Evolutionary conservation across 768 basidiomycete species (phyloP).

Genomic region (Tylopilus subfusipes): DNA sequence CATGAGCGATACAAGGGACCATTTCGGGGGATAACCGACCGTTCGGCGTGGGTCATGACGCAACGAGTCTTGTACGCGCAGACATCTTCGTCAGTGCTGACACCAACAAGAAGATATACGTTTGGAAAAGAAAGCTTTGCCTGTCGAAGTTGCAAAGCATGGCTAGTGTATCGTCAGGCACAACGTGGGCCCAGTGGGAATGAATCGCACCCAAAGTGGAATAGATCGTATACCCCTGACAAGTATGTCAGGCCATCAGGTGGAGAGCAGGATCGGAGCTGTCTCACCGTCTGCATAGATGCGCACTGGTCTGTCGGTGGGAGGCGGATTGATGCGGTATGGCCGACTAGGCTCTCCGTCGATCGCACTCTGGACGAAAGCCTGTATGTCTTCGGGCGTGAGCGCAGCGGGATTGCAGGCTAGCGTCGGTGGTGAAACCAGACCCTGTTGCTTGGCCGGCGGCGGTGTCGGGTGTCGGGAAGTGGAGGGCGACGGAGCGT

Average conservation of each 20-base stretch:
- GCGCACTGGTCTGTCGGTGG: conserved; percentile 73
- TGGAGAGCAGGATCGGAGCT: background rate
- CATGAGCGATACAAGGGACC: background rate
- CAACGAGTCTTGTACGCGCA: conserved; percentile 72
- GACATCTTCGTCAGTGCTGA: conserved; percentile 86
- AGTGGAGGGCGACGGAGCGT: conserved; percentile 14
- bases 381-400: conserved; percentile 73
- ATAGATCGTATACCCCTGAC: conserved; percentile 91
- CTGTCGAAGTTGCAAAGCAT: conserved; percentile 93
- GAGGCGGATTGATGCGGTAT: conserved; percentile 88
- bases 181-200: background rate
- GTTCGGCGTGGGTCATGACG: conserved; percentile 86
- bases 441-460: conserved; percentile 31
- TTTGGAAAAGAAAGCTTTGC: conserved; percentile 90
- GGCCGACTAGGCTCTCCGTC: conserved; percentile 59
- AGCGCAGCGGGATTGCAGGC: conserved; percentile 65
- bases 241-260: conserved; percentile 7
- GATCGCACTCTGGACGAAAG: conserved; percentile 72
- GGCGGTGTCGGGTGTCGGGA: conserved; percentile 21
- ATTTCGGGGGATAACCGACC: conserved; percentile 40
- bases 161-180: conserved; percentile 45
- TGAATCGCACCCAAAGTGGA: conserved; percentile 82
- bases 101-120: conserved; percentile 91
- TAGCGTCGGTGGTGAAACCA: conserved; percentile 35
- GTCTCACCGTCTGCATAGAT: conserved; percentile 89